Conservation (phyloP, 345 rosid genomes). For the Raphanus raphanistrum region DNA sequence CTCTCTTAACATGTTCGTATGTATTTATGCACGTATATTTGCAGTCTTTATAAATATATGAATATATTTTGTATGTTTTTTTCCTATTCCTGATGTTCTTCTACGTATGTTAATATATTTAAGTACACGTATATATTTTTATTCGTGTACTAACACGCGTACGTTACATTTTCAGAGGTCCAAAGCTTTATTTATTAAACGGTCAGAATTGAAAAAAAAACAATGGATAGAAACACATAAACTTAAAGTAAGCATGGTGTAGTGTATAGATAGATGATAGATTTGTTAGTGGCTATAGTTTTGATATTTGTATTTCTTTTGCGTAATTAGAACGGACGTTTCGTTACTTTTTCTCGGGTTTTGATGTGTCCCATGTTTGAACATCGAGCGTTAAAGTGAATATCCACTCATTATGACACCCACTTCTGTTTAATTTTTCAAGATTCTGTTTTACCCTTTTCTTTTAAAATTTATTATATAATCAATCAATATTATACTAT, state of each 20-base stretch:
- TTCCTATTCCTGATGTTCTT: neutral
- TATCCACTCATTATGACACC: constrained; percentile 43
- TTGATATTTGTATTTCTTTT: constrained; percentile 4
- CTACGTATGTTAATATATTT: neutral
- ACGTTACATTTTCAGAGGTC: constrained; percentile 15
- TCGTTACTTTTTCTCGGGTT: constrained; percentile 34
- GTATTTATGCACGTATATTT: neutral
- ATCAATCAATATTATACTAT: neutral
- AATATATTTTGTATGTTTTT: neutral
- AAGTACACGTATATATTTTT: neutral
- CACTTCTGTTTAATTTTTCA: constrained; percentile 30
- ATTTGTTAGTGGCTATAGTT: constrained; percentile 18
- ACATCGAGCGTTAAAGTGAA: constrained; percentile 47
- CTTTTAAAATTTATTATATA: neutral
- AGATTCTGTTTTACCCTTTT: constrained; percentile 32
- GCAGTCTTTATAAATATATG: neutral
- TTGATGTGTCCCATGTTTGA: constrained; percentile 45
- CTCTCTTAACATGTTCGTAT: constrained; percentile 1
- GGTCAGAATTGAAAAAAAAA: neutral
- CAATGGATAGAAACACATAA: constrained; percentile 23
- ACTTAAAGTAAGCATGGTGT: constrained; percentile 24
- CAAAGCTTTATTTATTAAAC: constrained; percentile 12
- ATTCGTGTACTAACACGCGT: neutral
- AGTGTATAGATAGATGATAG: neutral
- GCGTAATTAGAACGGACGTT: constrained; percentile 21